Base-by-base conservation (phyloP, 768 basidiomycete genomes). In the Suillus placidus region DNA sequence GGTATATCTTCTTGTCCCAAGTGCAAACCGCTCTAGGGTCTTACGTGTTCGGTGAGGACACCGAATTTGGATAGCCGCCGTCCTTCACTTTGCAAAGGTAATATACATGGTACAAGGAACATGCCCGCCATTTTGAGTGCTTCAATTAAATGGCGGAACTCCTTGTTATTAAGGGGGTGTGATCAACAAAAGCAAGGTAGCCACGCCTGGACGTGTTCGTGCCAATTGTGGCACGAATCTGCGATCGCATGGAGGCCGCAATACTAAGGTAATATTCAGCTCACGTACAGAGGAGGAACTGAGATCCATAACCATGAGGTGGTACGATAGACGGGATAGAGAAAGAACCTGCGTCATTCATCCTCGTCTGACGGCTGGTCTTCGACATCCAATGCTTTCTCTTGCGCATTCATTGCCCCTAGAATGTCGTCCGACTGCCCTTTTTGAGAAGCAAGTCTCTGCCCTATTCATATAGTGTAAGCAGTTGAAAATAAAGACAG, bases 351-450 rank as follows among this genome's bases (percentile, higher is more conserved):
- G 45, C 37, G 64, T 80, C 76, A 85, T 66, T 88, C 87, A 64
- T 90, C 88, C 62, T 91, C 89, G 73, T 89, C 88, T 63, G 84
- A 88, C 51, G 81, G 74, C 18, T 80, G 72, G 60, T 85, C 87
- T 35, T 85, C 82, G 6, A 76, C 80, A 62, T 85, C 83, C 64
- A 84, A 84, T 45, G 81, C 82, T 65, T 80, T 79, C 72, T 89
- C 88, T 72, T 92, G 86, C 1, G 92, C 93, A 45, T 85, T 89
- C 89, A 95, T 93, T 38, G 92, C 92, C 38, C 91, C 93, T 26
- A 93, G 80, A 55, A 95, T 75, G 73, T 94, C 93, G 69, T 92
- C 90, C 3, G 89, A 86, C 55, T 90, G 82, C 4, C 92, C 91
- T 68, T 92, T 92, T 73, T 94, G 91, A 45, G 88, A 84, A 34